Evolutionary conservation across 352 stramenopile species (phyloP).

Genomic region (Globisporangium cystogenes): DNA sequence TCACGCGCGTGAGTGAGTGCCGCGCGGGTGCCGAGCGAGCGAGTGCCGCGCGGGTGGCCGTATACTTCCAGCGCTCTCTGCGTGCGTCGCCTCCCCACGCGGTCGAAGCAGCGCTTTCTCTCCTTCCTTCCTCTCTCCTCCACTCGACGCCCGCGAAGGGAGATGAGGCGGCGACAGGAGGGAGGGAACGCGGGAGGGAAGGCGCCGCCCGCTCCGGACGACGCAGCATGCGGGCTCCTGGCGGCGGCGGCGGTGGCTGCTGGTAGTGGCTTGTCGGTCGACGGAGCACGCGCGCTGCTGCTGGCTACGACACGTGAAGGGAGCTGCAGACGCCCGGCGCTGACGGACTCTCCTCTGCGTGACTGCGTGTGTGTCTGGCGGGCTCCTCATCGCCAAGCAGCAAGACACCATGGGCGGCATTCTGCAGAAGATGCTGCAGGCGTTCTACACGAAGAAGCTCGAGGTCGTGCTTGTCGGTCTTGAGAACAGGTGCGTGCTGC

Average conservation of each 20-base stretch:
- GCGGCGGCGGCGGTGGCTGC: too few species aligned
- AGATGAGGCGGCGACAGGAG: not conserved
- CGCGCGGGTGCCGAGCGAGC: too few species aligned
- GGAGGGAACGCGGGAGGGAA: too few species aligned
- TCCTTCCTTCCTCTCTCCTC: not conserved
- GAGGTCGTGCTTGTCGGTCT: conserved; percentile 96
- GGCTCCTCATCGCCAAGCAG: not conserved
- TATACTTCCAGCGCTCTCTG: not conserved
- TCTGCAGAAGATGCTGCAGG: conserved; percentile 92
- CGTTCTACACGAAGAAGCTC: conserved; percentile 97
- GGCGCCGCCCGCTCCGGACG: not conserved
- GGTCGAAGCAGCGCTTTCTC: not conserved
- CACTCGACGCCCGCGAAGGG: too few species aligned
- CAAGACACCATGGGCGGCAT: conserved; percentile 85
- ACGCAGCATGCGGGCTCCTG: too few species aligned
- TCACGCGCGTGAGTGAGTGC: not conserved
- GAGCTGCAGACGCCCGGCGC: not conserved
- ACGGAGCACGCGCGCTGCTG: too few species aligned
- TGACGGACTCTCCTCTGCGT: not conserved
- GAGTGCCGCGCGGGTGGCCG: too few species aligned
- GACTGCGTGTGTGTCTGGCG: not conserved
- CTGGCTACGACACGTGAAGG: too few species aligned
- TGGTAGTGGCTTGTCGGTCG: not conserved
- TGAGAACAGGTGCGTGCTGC: conserved; percentile 86
- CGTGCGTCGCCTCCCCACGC: too few species aligned